Evolutionary conservation across 768 basidiomycete species (phyloP).

Genomic region (Mycena indigotica): DNA sequence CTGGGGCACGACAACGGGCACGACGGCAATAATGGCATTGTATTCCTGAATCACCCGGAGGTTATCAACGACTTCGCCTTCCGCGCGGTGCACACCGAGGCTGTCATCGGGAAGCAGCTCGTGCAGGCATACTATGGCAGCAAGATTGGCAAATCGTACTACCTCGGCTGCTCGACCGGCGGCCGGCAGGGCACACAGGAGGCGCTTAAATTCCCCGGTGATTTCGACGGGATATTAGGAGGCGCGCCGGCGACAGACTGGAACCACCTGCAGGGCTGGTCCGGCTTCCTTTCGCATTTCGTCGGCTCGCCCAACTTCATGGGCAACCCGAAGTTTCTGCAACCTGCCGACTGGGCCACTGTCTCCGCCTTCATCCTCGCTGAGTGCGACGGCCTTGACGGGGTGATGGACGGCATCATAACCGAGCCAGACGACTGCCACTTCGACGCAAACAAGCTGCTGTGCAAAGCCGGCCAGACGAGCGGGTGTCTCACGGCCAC

Average conservation of each 20-base stretch:
- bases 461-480: slow-evolving; percentile 10
- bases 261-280: slow-evolving; percentile 1
- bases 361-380: slow-evolving; percentile 22
- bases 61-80: too few relatives aligned
- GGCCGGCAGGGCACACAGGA: neutral
- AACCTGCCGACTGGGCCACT: slow-evolving; percentile 16
- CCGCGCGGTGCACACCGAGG: slow-evolving; percentile 24
- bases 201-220: neutral
- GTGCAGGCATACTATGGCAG: slow-evolving; percentile 22
- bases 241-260: slow-evolving; percentile 23
- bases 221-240: slow-evolving; percentile 28
- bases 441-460: slow-evolving; percentile 21
- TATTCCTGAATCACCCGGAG: slow-evolving; percentile 23
- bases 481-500: slow-evolving; percentile 18
- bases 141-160: slow-evolving; percentile 24
- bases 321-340: slow-evolving; percentile 17
- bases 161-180: too few relatives aligned
- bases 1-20: slow-evolving; percentile 25
- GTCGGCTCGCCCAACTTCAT: neutral
- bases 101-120: slow-evolving; percentile 24
- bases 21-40: slow-evolving; percentile 13
- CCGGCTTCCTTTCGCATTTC: neutral
- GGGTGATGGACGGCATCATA: slow-evolving; percentile 25
- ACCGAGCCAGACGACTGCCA: slow-evolving; percentile 24
- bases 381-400: slow-evolving; percentile 15